Evolutionary conservation across 2,329 filamentous ascomycete species (phyloP).

Genomic region (Diaporthe velutina): DNA sequence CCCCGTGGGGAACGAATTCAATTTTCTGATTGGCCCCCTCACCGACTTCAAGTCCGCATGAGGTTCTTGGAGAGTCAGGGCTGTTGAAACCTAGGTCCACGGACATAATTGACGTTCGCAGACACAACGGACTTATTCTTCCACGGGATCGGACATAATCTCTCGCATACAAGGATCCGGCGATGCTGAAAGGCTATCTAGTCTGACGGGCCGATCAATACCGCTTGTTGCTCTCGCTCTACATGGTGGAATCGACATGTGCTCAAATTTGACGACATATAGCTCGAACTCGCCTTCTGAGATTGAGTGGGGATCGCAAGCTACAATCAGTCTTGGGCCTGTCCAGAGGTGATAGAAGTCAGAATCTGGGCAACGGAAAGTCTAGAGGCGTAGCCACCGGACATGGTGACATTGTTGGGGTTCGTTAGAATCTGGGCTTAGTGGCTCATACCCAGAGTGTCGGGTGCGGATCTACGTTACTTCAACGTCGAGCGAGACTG

Average conservation of each 20-base stretch:
- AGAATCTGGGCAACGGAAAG: not conserved
- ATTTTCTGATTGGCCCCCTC: not conserved
- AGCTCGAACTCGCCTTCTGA: not conserved
- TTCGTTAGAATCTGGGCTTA: not conserved
- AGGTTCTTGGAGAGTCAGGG: not conserved
- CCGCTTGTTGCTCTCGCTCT: not conserved
- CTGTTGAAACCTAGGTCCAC: not conserved
- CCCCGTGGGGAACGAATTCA: conserved; percentile 5
- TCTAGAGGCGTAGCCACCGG: not conserved
- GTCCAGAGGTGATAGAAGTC: not conserved
- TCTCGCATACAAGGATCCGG: not conserved
- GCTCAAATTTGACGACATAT: not conserved
- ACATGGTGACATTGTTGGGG: not conserved
- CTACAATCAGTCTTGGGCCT: not conserved
- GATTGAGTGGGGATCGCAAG: not conserved
- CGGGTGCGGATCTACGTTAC: not conserved
- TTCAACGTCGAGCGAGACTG: not conserved
- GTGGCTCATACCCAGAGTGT: not conserved
- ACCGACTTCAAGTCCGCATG: not conserved
- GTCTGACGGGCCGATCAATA: not conserved
- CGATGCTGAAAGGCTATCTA: not conserved
- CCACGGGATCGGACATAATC: not conserved
- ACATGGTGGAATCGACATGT: not conserved
- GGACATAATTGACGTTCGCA: not conserved
- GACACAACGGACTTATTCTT: conserved; percentile 1